Conservation (phyloP, 2,329 filamentous ascomycete species). For the Ophiocordyceps unilateralis region DNA sequence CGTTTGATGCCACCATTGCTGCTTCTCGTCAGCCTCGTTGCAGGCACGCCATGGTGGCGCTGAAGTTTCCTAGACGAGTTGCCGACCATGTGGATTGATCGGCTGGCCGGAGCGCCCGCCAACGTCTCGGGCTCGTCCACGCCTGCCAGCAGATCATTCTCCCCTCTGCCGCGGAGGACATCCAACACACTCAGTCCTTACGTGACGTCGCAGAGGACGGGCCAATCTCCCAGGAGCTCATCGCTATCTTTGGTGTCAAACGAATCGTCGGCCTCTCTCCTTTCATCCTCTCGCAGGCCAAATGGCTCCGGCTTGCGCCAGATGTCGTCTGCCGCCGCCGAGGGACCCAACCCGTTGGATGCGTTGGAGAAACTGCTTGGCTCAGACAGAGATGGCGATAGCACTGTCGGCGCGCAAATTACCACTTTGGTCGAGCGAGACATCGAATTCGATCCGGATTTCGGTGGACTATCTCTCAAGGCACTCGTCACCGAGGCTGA, state of each 20-base stretch:
- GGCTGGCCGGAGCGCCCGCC: slow-evolving; percentile 52
- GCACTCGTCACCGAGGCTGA: slow-evolving; percentile 38
- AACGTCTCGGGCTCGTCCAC: slow-evolving; percentile 39
- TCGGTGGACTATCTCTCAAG: slow-evolving; percentile 58
- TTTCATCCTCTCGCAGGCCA: slow-evolving; percentile 42
- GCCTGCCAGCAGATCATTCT: slow-evolving; percentile 52
- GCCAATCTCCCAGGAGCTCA: slow-evolving; percentile 53
- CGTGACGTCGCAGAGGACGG: slow-evolving; percentile 49
- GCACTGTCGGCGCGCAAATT: slow-evolving; percentile 4
- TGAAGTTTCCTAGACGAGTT: background rate
- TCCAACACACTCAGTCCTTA: slow-evolving; percentile 53
- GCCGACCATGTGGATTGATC: slow-evolving; percentile 69
- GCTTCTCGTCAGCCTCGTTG: background rate
- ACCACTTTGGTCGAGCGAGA: slow-evolving; percentile 27
- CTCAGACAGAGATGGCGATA: slow-evolving; percentile 2
- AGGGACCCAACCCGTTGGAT: slow-evolving; percentile 50
- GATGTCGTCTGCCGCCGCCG: slow-evolving; percentile 20
- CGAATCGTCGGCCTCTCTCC: slow-evolving; percentile 61
- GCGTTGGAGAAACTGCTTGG: slow-evolving; percentile 39
- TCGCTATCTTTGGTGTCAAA: slow-evolving; percentile 62
- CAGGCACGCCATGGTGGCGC: background rate
- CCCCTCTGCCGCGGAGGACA: slow-evolving; percentile 50
- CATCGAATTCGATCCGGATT: slow-evolving; percentile 55
- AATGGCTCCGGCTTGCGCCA: slow-evolving; percentile 56
- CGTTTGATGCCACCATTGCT: background rate